Evolutionary conservation across 2,329 filamentous ascomycete genomes (phyloP).

Genomic region (Orbilia blumenaviensis): DNA sequence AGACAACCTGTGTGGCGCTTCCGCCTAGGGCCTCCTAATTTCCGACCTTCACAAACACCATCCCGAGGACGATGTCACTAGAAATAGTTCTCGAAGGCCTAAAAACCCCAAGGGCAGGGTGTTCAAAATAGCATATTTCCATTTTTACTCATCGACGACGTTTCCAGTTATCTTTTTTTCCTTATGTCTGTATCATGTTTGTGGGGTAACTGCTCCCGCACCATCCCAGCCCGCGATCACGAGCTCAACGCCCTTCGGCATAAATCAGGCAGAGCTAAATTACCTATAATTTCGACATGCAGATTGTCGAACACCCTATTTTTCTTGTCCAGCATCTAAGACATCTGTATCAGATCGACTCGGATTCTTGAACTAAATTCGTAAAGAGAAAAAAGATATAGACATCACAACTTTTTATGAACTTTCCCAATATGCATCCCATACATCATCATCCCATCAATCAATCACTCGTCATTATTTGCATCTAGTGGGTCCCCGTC

Average conservation of each 20-base stretch:
- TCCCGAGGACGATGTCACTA: constrained; percentile 3
- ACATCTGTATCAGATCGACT: constrained; percentile 35
- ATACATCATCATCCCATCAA: not conserved
- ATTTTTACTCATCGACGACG: constrained; percentile 1
- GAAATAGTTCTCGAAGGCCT: constrained; percentile 6
- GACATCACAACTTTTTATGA: not conserved
- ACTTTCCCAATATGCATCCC: not conserved
- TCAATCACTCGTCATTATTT: not conserved
- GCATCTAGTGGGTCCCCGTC: constrained; percentile 42
- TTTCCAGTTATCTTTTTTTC: not conserved
- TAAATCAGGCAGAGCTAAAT: constrained; percentile 22
- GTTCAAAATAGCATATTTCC: constrained; percentile 3
- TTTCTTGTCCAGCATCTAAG: constrained; percentile 19
- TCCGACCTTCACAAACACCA: constrained; percentile 8
- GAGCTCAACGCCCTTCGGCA: constrained; percentile 24
- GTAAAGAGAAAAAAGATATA: not conserved
- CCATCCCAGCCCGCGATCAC: constrained; percentile 26
- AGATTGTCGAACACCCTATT: constrained; percentile 18
- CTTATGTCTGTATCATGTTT: constrained; percentile 8
- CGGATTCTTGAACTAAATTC: constrained; percentile 29
- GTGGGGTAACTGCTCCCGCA: constrained; percentile 21
- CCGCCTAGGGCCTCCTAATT: constrained; percentile 40
- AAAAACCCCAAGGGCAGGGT: not conserved
- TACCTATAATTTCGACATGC: constrained; percentile 18
- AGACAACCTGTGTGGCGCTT: constrained; percentile 38